Percentiles rank a stretch among this genome's conserved stretches.
Evolutionary conservation across 2,329 filamentous ascomycete species (phyloP).

Genomic region (Chaetomiaceae sp.): DNA sequence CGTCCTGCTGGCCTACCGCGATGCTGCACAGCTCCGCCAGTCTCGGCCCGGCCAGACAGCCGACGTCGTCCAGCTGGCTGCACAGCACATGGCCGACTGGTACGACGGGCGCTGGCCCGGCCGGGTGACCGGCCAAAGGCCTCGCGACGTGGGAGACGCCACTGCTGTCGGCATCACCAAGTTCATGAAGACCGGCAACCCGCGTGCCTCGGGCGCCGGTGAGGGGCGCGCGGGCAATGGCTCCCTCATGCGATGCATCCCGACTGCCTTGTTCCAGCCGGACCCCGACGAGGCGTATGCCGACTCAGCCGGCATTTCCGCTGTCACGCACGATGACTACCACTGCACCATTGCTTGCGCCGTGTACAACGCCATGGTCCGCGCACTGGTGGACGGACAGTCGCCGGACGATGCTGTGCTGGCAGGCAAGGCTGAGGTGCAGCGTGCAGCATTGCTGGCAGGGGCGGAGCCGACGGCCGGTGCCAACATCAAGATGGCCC

Average conservation of each 20-base stretch:
- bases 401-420: conserved; percentile 26
- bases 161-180: conserved; percentile 31
- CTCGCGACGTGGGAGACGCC: conserved; percentile 36
- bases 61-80: conserved; percentile 32
- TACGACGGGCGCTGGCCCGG: conserved; percentile 37
- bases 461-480: neutral
- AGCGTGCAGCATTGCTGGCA: neutral
- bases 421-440: conserved; percentile 19
- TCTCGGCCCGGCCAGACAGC: neutral
- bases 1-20: conserved; percentile 38
- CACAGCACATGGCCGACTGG: conserved; percentile 38
- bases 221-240: conserved; percentile 38
- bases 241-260: conserved; percentile 42
- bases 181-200: conserved; percentile 28
- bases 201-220: conserved; percentile 33
- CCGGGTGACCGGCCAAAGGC: conserved; percentile 28
- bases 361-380: conserved; percentile 36
- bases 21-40: conserved; percentile 12
- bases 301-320: conserved; percentile 34
- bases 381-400: conserved; percentile 27
- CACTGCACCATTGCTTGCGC: conserved; percentile 28
- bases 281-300: conserved; percentile 24
- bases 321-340: conserved; percentile 22
- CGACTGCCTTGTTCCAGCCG: conserved; percentile 36
- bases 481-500: conserved; percentile 1